Base-by-base conservation (phyloP, 495 filamentous ascomycete genomes). In the Aspergillus indologenus region DNA sequence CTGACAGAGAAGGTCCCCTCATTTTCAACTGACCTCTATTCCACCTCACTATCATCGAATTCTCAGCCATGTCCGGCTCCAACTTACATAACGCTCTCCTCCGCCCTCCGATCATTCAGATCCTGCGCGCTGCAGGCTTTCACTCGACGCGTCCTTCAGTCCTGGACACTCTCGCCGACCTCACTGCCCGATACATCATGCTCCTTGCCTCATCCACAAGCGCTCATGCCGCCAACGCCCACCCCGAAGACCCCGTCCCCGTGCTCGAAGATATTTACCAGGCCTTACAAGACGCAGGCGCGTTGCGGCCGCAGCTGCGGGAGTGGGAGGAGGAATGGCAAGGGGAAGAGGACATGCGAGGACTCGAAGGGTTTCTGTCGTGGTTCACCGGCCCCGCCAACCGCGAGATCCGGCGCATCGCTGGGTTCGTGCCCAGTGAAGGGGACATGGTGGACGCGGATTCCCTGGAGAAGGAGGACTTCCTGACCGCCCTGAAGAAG, bases 51-150 rank as follows among this genome's bases (percentile, higher is more conserved):
- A 9, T 45, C 26, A 59, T 24, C 24, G 17, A 29, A 1, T 14
- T 21, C 15, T 53, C 53, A 62, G 12, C 52, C 63, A 78, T 79
- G 76, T 78, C 77, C 8, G 71, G 68, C 21, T 63, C 71, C 45
- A 76, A 72, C 53, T 82, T 92, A 54, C 86, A 89, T 74, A 85
- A 86, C 70, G 82, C 90, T 34, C 85, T 96, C 63, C 82, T 96
- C 22, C 87, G 90, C 21, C 92, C 91, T 2, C 84, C 85, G 29
- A 81, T 95, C 56, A 83, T 96, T 56, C 89, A 94, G 62, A 92
- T 94, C 66, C 83, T 96, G 31, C 89, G 92, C 64, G 90, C 91
- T 29, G 82, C 89, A 31, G 92, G 92, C 74, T 96, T 91, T 71
- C 87, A 92, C 64, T 73, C 84, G 7, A 87, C 89, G 3, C 82